Percentiles rank a stretch among this genome's conserved stretches.
phyloP scores from a whole-genome alignment of 2,329 filamentous ascomycete species.

The Raffaelea ambrosiae region DNA sequence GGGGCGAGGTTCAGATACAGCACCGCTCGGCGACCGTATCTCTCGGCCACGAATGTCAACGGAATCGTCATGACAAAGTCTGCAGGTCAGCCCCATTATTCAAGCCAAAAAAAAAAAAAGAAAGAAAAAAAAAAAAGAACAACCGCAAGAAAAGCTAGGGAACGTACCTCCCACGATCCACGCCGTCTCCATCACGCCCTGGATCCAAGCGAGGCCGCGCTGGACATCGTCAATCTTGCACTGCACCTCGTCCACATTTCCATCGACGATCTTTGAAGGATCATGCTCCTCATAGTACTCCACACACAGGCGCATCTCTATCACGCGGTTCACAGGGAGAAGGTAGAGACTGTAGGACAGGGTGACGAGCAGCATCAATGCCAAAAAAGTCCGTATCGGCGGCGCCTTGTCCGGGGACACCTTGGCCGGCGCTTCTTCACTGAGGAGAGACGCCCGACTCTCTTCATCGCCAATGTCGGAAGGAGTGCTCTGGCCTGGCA shows the following conservation, averaged over 20 bases:
- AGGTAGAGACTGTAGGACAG: conserved; percentile 39
- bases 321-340: conserved; percentile 35
- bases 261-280: conserved; percentile 25
- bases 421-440: neutral
- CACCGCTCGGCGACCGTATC: conserved; percentile 29
- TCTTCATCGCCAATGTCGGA: neutral
- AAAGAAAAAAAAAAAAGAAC: neutral
- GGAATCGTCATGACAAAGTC: conserved; percentile 43
- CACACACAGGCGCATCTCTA: conserved; percentile 39
- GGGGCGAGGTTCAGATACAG: conserved; percentile 36
- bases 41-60: conserved; percentile 35
- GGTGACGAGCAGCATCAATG: conserved; percentile 35
- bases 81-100: conserved; percentile 14
- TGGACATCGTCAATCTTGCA: conserved; percentile 48
- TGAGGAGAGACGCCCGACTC: neutral
- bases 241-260: conserved; percentile 37
- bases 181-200: conserved; percentile 39
- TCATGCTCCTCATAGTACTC: conserved; percentile 37
- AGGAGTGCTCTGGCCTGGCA: neutral
- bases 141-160: no score
- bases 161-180: conserved; percentile 37
- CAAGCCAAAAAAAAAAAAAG: no score
- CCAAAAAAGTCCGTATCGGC: conserved; percentile 23
- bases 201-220: conserved; percentile 40
- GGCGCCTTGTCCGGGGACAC: neutral